These are phyloP conservation scores for Strobilomyces dryophilus DNA, from an alignment of 768 basidiomycete species.

Conservation along the genomic window DNA sequence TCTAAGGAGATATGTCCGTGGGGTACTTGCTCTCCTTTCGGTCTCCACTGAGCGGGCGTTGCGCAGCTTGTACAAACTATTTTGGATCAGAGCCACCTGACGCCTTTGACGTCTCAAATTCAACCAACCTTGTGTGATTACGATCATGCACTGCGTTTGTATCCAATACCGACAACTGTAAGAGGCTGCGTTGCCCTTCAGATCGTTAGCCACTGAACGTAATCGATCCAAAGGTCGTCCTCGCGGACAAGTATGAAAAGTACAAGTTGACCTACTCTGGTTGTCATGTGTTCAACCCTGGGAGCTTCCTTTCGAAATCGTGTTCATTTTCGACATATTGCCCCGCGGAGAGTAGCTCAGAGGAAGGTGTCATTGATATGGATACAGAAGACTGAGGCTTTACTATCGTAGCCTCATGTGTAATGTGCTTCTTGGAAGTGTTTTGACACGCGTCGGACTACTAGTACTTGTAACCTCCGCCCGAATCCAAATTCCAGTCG, in stretches of 20 bases:
- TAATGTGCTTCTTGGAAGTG: no score
- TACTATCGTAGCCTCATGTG: not conserved
- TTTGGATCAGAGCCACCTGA: constrained; percentile 92
- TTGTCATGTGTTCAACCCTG: constrained; percentile 98
- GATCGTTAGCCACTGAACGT: constrained; percentile 4
- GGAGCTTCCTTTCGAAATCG: constrained; percentile 79
- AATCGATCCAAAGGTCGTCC: constrained; percentile 56
- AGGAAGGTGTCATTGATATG: constrained; percentile 57
- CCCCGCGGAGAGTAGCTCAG: constrained; percentile 79
- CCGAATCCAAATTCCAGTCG: not conserved
- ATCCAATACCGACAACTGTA: constrained; percentile 91
- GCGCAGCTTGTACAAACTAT: constrained; percentile 91
- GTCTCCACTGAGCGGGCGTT: not conserved
- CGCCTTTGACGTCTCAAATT: constrained; percentile 76
- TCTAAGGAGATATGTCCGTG: constrained; percentile 81
- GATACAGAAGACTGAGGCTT: constrained; percentile 33
- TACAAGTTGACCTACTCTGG: constrained; percentile 97
- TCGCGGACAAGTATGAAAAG: constrained; percentile 95
- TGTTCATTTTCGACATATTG: constrained; percentile 90
- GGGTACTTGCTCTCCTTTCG: not conserved
- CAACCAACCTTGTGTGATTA: constrained; percentile 87
- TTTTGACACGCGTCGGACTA: not conserved
- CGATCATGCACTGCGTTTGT: constrained; percentile 88
- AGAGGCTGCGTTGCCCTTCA: constrained; percentile 25
- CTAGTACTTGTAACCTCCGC: not conserved